Conservation (phyloP, 345 rosid genomes). For the Toxicodendron radicans region DNA sequence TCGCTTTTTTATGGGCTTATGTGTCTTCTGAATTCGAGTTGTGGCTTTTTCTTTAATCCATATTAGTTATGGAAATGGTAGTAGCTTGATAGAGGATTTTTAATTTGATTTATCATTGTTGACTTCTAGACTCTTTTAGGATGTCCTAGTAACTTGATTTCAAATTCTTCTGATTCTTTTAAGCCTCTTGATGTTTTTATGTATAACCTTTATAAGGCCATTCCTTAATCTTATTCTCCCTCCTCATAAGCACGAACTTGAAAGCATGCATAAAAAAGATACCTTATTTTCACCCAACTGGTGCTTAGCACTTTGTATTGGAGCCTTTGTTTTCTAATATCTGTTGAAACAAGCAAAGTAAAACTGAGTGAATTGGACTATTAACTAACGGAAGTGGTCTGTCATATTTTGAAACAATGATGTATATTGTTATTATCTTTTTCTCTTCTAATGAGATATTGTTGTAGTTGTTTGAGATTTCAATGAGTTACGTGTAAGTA, state of each 20-base stretch:
- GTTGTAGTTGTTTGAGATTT: slow-evolving; percentile 7
- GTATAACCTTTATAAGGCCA: not conserved
- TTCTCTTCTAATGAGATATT: not conserved
- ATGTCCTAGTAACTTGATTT: too few species aligned
- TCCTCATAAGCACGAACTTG: slow-evolving; percentile 4
- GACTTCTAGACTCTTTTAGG: too few species aligned
- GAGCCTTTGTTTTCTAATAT: not conserved
- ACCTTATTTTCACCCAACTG: not conserved
- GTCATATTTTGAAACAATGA: not conserved
- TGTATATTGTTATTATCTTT: not conserved
- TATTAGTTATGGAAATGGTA: too few species aligned
- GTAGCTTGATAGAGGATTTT: too few species aligned
- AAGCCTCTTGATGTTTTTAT: too few species aligned
- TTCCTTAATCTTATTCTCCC: not conserved
- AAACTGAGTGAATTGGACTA: not conserved
- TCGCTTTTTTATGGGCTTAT: too few species aligned
- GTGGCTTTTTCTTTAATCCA: too few species aligned
- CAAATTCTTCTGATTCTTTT: too few species aligned
- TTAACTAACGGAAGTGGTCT: not conserved
- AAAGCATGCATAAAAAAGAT: not conserved
- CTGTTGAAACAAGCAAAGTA: not conserved
- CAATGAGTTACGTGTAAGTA: not conserved
- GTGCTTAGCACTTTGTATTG: not conserved
- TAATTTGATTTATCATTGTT: too few species aligned
- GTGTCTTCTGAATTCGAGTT: too few species aligned